Evolutionary conservation across 2,329 filamentous ascomycete species (phyloP), one percentile per base, ranked within the genome.

Genomic region (Cytospora piceicola): DNA sequence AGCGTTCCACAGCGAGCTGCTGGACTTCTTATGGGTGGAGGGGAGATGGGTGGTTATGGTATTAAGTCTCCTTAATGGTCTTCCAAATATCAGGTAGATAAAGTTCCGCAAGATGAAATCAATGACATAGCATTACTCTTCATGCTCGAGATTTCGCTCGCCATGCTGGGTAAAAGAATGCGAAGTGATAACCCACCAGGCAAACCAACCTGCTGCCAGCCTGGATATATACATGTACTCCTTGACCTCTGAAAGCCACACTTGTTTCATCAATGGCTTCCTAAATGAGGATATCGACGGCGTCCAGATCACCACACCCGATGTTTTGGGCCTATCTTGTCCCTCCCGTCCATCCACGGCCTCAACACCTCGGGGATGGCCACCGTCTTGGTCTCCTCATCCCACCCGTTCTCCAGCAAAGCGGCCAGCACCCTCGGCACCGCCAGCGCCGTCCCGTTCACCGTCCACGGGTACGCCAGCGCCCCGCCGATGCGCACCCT

Each of bases 401-500:
- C 86, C 91, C 94, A 99, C 0, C 93, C 90, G 73, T 94, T 93
- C 81, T 99, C 95, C 69, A 99, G 75, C 59, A 99, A 83, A 7
- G 93, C 94, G 29, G 95, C 94, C 66, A 99, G 75, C 15, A 99
- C 91, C 61, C 95, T 85, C 4, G 95, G 95, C 46, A 98, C 90
- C 0, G 95, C 95, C 72, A 98, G 82, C 0, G 94, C 95, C 1
- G 95, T 99, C 0, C 94, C 96, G 75, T 99, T 99, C 46, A 96
- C 83, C 0, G 95, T 99, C 80, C 92, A 93, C 17, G 94, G 93
- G 76, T 93, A 98, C 1, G 83, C 82, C 51, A 90, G 78, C 73
- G 60, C 49, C 51, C 78, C 78, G 60, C 78, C 80, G 15, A 83
- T 68, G 68, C 89, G 88, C 55, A 92, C 81, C 51, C 90, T 85